These are phyloP conservation scores for Berberis vulgaris DNA, from an alignment of 164 flowering plant genomes.

Conservation along the genomic window DNA sequence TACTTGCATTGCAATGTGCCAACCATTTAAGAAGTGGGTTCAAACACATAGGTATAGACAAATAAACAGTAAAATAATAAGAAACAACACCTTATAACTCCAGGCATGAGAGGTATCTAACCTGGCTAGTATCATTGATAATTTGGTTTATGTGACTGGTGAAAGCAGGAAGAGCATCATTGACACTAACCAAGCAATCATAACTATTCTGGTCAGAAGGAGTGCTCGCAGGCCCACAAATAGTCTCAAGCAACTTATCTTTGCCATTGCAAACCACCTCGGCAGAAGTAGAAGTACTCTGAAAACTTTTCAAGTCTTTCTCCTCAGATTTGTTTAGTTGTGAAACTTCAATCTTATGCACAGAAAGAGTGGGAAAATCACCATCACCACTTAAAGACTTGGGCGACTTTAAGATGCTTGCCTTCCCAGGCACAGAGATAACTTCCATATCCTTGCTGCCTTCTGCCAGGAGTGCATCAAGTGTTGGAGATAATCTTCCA, in stretches of 20 bases:
- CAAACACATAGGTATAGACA: neutral
- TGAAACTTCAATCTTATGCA: neutral
- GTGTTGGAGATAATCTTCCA: constrained; percentile 55
- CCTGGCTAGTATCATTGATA: constrained; percentile 21
- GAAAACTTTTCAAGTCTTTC: constrained; percentile 5
- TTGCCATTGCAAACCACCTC: constrained; percentile 13
- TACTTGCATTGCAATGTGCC: neutral
- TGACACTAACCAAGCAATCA: constrained; percentile 6
- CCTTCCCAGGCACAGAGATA: constrained; percentile 13
- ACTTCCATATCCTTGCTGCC: constrained; percentile 22
- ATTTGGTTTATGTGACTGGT: constrained; percentile 12
- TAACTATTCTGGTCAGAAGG: constrained; percentile 8
- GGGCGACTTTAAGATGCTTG: constrained; percentile 12
- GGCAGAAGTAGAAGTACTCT: constrained; percentile 3
- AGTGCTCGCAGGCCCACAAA: constrained; percentile 8
- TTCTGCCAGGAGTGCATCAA: constrained; percentile 53
- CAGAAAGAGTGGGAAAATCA: constrained; percentile 1
- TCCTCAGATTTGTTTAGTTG: constrained; percentile 7
- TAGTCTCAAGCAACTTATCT: constrained; percentile 6
- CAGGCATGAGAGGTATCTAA: constrained; percentile 14
- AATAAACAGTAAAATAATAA: neutral
- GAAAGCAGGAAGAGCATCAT: constrained; percentile 11
- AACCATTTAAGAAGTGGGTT: neutral
- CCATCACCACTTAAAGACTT: constrained; percentile 1
- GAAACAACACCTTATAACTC: neutral